phyloP scores from a whole-genome alignment of 1,139 yeast genomes.

The Saccharomyces hybrid region DNA sequence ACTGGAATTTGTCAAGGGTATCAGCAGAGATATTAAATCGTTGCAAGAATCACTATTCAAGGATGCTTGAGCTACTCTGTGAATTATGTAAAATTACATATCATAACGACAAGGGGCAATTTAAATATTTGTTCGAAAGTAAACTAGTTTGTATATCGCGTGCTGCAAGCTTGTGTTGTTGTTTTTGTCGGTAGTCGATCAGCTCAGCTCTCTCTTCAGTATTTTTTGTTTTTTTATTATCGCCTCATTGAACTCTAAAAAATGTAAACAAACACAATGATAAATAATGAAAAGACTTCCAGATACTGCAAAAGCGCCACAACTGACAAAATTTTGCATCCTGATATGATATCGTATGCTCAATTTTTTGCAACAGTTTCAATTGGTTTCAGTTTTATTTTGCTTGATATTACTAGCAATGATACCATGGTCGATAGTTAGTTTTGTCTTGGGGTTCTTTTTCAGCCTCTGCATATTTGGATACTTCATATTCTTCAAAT shows the following conservation, averaged over 20 bases:
- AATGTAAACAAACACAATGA: neutral
- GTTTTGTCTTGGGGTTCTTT: neutral
- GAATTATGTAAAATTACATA: neutral
- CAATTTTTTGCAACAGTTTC: neutral
- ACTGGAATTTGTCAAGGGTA: slow-evolving; percentile 39
- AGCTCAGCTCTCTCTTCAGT: neutral
- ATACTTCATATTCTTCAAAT: neutral
- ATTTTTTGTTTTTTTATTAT: neutral
- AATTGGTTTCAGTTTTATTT: neutral
- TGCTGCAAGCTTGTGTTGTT: too few species aligned
- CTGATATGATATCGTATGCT: neutral
- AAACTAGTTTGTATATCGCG: neutral
- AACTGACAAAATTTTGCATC: neutral
- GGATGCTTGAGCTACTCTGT: neutral
- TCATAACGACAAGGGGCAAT: neutral
- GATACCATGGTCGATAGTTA: neutral
- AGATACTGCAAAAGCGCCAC: neutral
- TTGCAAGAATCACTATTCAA: slow-evolving; percentile 39
- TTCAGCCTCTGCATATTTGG: neutral
- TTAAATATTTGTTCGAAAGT: neutral
- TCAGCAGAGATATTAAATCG: slow-evolving; percentile 50
- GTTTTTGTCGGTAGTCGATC: too few species aligned
- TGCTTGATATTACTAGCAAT: neutral
- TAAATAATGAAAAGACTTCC: neutral
- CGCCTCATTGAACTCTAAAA: neutral